A percentile compares a stretch with the other conserved stretches of the same genome.
phyloP scores from a whole-genome alignment of 202 grass and related monocot genomes.

The Cymbopogon flexuosus region DNA sequence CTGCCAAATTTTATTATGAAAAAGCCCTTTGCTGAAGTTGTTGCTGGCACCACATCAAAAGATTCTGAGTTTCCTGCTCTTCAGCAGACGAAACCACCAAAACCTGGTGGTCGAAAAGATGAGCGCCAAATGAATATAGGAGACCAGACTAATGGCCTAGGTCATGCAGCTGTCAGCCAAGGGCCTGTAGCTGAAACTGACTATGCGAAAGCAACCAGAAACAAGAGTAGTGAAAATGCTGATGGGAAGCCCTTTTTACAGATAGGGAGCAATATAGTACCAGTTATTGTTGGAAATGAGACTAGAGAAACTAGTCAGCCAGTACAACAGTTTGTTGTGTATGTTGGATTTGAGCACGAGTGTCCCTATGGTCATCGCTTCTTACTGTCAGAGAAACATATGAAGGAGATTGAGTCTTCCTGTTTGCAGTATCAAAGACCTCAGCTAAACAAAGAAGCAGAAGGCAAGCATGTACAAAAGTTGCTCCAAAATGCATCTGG shows the following conservation, averaged over 20 bases:
- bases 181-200: slow-evolving; percentile 46
- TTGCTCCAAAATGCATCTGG: slow-evolving; percentile 40
- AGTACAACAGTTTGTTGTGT: slow-evolving; percentile 44
- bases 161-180: slow-evolving; percentile 43
- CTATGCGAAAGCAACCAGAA: slow-evolving; percentile 36
- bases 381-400: slow-evolving; percentile 74
- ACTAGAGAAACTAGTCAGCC: slow-evolving; percentile 50
- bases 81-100: slow-evolving; percentile 55
- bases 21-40: slow-evolving; percentile 94
- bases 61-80: slow-evolving; percentile 80
- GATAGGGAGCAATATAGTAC: slow-evolving; percentile 79
- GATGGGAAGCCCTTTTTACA: slow-evolving; percentile 59
- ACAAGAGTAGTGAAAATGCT: slow-evolving; percentile 25
- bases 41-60: slow-evolving; percentile 60
- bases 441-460: slow-evolving; percentile 34
- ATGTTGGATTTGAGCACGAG: slow-evolving; percentile 89
- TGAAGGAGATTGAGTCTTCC: slow-evolving; percentile 57
- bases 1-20: slow-evolving; percentile 85
- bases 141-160: slow-evolving; percentile 44
- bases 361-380: slow-evolving; percentile 89
- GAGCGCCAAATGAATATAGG: slow-evolving; percentile 29
- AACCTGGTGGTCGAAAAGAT: slow-evolving; percentile 46
- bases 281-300: slow-evolving; percentile 49
- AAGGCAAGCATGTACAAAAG: slow-evolving; percentile 42
- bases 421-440: slow-evolving; percentile 37